A percentile compares a stretch with the other conserved stretches of the same genome.
Evolutionary conservation across 345 rosid genomes (phyloP).

Genomic region (Pistacia integerrima): DNA sequence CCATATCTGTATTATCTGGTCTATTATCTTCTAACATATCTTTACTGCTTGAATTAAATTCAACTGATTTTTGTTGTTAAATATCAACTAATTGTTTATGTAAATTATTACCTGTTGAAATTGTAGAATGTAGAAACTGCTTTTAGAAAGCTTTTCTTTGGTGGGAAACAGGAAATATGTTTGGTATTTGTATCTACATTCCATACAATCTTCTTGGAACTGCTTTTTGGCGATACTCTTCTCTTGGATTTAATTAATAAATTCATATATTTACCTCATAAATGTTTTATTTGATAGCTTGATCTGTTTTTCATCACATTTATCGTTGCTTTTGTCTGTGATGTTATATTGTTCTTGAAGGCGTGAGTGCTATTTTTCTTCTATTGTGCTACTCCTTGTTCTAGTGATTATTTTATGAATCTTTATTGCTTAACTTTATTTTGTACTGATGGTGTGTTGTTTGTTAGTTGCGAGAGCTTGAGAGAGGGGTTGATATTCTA

Average conservation of each 20-base stretch:
- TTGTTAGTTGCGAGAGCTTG: constrained; percentile 89
- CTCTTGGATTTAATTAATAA: not conserved
- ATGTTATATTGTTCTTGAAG: not conserved
- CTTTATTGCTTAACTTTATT: not conserved
- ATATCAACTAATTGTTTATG: not conserved
- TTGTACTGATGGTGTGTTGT: constrained; percentile 16
- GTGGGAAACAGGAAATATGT: no score
- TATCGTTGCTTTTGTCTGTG: not conserved
- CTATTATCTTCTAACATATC: not conserved
- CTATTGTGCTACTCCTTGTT: not conserved
- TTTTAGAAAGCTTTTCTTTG: not conserved
- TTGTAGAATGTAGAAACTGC: not conserved
- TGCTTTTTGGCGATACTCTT: not conserved
- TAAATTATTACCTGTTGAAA: not conserved
- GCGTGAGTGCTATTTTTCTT: not conserved
- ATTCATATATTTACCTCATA: not conserved
- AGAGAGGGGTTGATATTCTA: constrained; percentile 96
- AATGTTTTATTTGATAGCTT: not conserved
- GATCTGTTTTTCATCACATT: not conserved
- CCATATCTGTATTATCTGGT: not conserved
- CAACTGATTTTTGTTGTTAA: not conserved
- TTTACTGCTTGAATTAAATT: constrained; percentile 1
- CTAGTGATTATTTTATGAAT: not conserved
- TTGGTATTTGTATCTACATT: no score
- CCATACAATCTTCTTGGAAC: not conserved